Evolutionary conservation across 2,329 filamentous ascomycete genomes (phyloP).

Genomic region (Beauveria pseudobassiana): DNA sequence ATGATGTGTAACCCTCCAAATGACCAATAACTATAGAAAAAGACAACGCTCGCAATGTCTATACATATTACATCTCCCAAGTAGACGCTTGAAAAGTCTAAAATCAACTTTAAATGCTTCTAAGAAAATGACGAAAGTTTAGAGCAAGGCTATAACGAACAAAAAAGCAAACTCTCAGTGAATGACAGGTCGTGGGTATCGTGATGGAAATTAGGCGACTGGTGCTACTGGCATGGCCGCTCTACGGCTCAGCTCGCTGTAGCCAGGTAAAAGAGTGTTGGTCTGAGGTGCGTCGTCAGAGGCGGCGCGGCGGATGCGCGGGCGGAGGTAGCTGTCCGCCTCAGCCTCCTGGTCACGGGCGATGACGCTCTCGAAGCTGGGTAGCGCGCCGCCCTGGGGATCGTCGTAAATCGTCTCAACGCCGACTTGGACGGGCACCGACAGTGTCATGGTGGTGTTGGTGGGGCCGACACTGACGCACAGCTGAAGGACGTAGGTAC

Average conservation of each 20-base stretch:
- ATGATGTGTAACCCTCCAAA: background rate
- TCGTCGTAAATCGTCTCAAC: slow-evolving; percentile 32
- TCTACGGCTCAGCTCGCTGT: slow-evolving; percentile 26
- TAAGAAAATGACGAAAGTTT: slow-evolving; percentile 3
- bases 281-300: slow-evolving; percentile 23
- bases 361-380: slow-evolving; percentile 43
- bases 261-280: slow-evolving; percentile 31
- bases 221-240: slow-evolving; percentile 13
- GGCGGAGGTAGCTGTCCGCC: slow-evolving; percentile 35
- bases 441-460: slow-evolving; percentile 36
- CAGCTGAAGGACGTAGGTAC: slow-evolving; percentile 46
- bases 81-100: background rate
- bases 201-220: slow-evolving; percentile 5
- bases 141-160: background rate
- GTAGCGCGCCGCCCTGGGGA: slow-evolving; percentile 29
- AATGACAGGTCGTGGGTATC: slow-evolving; percentile 10
- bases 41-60: background rate
- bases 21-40: background rate
- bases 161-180: background rate
- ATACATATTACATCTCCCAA: background rate
- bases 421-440: slow-evolving; percentile 44
- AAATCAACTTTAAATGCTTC: background rate
- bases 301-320: slow-evolving; percentile 31
- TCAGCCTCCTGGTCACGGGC: slow-evolving; percentile 34
- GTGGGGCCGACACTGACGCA: slow-evolving; percentile 34